Conservation (phyloP, 2,329 filamentous ascomycete genomes). For the Trichothecium roseum region DNA sequence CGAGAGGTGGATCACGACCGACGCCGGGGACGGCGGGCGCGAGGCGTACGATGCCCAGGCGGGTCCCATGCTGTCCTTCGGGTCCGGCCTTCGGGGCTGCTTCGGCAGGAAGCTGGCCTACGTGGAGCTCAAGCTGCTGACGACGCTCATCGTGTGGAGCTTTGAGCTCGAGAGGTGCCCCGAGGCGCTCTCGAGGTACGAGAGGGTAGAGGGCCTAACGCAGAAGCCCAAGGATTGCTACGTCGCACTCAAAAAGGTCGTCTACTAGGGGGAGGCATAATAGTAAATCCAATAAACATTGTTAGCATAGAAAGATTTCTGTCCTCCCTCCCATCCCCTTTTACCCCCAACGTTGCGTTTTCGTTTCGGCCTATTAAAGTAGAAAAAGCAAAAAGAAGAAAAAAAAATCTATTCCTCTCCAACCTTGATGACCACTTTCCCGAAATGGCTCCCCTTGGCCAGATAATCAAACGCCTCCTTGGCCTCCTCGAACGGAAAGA, state of each 20-base stretch:
- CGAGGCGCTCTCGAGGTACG: slow-evolving; percentile 9
- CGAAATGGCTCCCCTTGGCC: slow-evolving; percentile 42
- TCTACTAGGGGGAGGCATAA: no score
- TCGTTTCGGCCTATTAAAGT: no score
- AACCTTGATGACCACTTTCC: slow-evolving; percentile 43
- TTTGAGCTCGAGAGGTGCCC: slow-evolving; percentile 12
- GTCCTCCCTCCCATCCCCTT: no score
- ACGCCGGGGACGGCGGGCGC: neutral
- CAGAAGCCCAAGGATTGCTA: slow-evolving; percentile 9
- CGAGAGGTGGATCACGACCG: slow-evolving; percentile 4
- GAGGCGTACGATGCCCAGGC: slow-evolving; percentile 16
- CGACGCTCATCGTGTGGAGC: slow-evolving; percentile 15
- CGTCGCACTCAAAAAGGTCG: neutral
- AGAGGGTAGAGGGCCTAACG: slow-evolving; percentile 8
- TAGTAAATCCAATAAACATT: no score
- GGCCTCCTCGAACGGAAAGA: slow-evolving; percentile 35
- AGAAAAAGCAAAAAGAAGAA: no score
- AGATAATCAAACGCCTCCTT: slow-evolving; percentile 42
- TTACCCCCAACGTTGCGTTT: no score
- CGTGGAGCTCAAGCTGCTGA: slow-evolving; percentile 15
- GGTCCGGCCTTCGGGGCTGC: slow-evolving; percentile 21
- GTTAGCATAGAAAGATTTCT: no score
- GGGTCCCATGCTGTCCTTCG: slow-evolving; percentile 21
- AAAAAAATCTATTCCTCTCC: slow-evolving; percentile 10
- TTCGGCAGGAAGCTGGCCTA: slow-evolving; percentile 21